Base-by-base conservation (phyloP, 768 basidiomycete genomes). In the Brasilioporus rufonigricans region DNA sequence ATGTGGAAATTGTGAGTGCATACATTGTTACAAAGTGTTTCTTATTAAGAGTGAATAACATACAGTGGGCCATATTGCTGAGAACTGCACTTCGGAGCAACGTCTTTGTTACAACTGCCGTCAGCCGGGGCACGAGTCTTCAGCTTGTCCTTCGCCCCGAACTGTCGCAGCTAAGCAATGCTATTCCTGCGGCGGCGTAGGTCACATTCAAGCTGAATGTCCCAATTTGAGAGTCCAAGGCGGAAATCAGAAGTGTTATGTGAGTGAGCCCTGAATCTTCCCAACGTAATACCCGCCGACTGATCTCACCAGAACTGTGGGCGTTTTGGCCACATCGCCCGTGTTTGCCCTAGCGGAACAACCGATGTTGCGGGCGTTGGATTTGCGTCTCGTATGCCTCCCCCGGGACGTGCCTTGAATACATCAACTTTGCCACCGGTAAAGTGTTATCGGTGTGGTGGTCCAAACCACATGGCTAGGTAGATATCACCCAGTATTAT, bases 81-180 rank as follows among this genome's bases (percentile, higher is more conserved):
- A 93, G 78, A 89, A 87, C 65, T 96, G 93, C 70, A 81, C 91
- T 44, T 91, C 90, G 59, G 89, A 89, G 65, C 84, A 90, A 70
- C 84, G 91, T 64, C 82, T 96, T 56, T 96, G 93, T 75, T 96
- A 93, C 76, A 96, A 95, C 70, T 96, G 93, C 71, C 86, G 91
- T 61, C 89, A 93, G 69, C 89, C 92, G n/a, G 93, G 93, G 38
- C 93, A 95, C 64, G 93, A 95, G 72, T 92, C 89, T 19, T 86
- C 89, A 52, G 84, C 88, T 52, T 95, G 93, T 70, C 88, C 91
- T 38, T 84, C 84, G 61, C 92, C 93, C 36, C 83, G 91, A 58
- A 87, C 84, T 38, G 87, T 87, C 43, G 81, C 89, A 47, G 84
- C 88, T 29, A 94, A 93, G 73, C 91, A 95, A 72, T 96, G 93